Percentiles rank a stretch among this genome's conserved stretches.
Conservation (phyloP, 495 filamentous ascomycete genomes). For the Cercophora samala region DNA sequence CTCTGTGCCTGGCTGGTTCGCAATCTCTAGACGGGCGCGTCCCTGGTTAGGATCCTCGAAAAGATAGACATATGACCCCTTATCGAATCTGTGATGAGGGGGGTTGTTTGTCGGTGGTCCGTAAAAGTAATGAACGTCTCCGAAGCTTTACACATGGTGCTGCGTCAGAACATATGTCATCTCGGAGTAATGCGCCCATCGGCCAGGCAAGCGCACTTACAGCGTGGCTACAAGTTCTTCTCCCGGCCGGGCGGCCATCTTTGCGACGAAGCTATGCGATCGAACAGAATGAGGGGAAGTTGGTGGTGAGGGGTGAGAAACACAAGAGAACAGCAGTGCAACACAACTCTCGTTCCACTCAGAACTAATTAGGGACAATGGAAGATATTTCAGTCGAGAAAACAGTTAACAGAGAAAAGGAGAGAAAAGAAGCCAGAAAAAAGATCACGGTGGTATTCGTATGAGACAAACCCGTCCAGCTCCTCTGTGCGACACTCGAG, state of each 20-base stretch:
- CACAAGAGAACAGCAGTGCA: background rate
- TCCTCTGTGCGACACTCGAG: conserved; percentile 2
- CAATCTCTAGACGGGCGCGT: conserved; percentile 74
- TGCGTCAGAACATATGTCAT: background rate
- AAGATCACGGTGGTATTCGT: conserved; percentile 9
- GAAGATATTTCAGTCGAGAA: background rate
- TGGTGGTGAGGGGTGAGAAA: conserved; percentile 7
- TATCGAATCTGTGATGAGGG: conserved; percentile 82
- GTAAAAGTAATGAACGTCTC: conserved; percentile 89
- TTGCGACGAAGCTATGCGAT: conserved; percentile 16
- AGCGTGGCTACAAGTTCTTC: conserved; percentile 77
- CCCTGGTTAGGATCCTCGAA: conserved; percentile 69
- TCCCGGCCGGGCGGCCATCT: conserved; percentile 73
- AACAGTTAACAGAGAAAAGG: background rate
- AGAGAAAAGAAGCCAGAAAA: background rate
- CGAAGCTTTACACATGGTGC: conserved; percentile 57
- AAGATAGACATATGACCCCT: conserved; percentile 83
- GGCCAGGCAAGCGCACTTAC: conserved; percentile 49
- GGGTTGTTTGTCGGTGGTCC: conserved; percentile 65
- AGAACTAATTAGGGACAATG: background rate
- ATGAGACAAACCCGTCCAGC: background rate
- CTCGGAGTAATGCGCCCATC: background rate
- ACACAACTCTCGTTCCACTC: background rate
- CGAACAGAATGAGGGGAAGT: conserved; percentile 8
- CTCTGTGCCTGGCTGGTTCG: conserved; percentile 80